Conservation (phyloP, 2,329 filamentous ascomycete genomes). For the Madurella fahalii region DNA sequence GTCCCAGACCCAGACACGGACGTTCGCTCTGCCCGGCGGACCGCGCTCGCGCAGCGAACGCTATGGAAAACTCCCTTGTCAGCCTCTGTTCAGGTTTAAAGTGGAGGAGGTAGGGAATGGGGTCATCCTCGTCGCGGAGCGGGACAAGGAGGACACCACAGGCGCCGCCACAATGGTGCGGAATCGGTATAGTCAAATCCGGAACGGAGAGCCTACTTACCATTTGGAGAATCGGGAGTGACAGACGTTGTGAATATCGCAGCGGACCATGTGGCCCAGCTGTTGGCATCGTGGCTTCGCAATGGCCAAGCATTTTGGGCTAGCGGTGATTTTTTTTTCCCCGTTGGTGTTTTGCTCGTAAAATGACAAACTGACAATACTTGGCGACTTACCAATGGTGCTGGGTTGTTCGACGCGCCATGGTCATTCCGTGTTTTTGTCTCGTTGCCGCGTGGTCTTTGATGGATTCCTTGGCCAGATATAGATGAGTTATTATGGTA, state of each 20-base stretch:
- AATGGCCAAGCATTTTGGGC: slow-evolving; percentile 9
- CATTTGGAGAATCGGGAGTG: slow-evolving; percentile 7
- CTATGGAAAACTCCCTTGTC: too few relatives aligned
- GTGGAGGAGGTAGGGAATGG: too few relatives aligned
- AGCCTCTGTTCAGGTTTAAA: too few relatives aligned
- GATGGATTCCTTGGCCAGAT: not conserved
- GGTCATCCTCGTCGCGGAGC: not conserved
- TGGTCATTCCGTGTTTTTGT: not conserved
- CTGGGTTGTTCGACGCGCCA: slow-evolving; percentile 1
- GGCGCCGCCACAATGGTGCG: too few relatives aligned
- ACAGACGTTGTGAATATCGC: slow-evolving; percentile 7
- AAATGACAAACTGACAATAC: too few relatives aligned
- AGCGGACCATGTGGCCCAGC: slow-evolving; percentile 4
- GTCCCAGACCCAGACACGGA: too few relatives aligned
- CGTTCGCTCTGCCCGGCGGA: too few relatives aligned
- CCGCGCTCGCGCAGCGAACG: too few relatives aligned
- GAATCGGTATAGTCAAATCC: not conserved
- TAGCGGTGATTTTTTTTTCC: not conserved
- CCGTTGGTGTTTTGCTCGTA: too few relatives aligned
- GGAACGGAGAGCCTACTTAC: slow-evolving; percentile 1
- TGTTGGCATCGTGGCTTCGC: slow-evolving; percentile 13
- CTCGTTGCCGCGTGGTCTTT: not conserved
- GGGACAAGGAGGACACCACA: too few relatives aligned
- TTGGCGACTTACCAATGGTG: slow-evolving; percentile 10
- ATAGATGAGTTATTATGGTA: too few relatives aligned